phyloP scores from a whole-genome alignment of 2,329 filamentous ascomycete species.

The Coniochaeta pulveracea region DNA sequence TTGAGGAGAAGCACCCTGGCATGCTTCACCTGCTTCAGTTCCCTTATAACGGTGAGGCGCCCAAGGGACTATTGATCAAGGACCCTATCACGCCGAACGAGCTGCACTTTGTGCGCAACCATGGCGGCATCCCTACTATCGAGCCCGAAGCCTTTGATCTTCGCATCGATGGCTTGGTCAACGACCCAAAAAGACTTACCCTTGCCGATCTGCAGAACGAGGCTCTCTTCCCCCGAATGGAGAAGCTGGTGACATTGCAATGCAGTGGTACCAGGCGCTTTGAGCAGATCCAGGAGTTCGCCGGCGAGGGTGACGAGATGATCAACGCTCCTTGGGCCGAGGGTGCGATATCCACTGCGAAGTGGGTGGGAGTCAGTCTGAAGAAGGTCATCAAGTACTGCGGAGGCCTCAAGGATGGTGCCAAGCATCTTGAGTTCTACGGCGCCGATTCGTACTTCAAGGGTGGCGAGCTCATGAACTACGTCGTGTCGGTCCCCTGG shows the following conservation, averaged over 20 bases:
- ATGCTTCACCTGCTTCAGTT: constrained; percentile 54
- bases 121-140: constrained; percentile 59
- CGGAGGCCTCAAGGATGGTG: constrained; percentile 43
- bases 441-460: constrained; percentile 68
- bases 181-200: constrained; percentile 42
- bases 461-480: constrained; percentile 52
- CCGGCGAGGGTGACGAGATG: constrained; percentile 55
- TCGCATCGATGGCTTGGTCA: constrained; percentile 43
- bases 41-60: constrained; percentile 53
- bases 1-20: constrained; percentile 44
- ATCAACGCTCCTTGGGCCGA: constrained; percentile 47
- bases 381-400: constrained; percentile 63
- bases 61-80: constrained; percentile 39
- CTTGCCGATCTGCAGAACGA: constrained; percentile 51
- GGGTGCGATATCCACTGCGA: constrained; percentile 56
- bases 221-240: constrained; percentile 43
- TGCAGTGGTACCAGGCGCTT: constrained; percentile 59
- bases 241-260: constrained; percentile 51
- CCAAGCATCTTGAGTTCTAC: constrained; percentile 54
- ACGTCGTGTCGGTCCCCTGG: constrained; percentile 54
- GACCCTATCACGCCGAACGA: constrained; percentile 44
- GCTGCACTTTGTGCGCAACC: constrained; percentile 52
- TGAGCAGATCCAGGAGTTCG: constrained; percentile 55
- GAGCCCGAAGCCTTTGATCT: constrained; percentile 41
- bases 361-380: constrained; percentile 50